These are phyloP conservation scores for Beauveria sp. DNA, from an alignment of 2,329 filamentous ascomycete species.

Conservation along the genomic window DNA sequence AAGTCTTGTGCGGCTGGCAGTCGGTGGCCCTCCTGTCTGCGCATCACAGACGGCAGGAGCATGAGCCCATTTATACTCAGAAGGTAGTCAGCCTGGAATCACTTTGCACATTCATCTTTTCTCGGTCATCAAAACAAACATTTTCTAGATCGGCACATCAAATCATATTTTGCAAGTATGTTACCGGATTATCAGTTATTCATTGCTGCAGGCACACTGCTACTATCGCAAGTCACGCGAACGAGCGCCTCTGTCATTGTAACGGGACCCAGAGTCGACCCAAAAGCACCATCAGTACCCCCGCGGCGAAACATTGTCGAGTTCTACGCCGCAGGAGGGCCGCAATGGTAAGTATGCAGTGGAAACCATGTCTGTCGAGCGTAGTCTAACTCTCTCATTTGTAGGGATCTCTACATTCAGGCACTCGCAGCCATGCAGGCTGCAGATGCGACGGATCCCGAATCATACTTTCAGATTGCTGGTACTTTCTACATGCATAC, in stretches of 20 bases:
- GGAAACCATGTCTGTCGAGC: background rate
- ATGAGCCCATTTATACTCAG: background rate
- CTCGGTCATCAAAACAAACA: background rate
- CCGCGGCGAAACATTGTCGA: conserved; percentile 40
- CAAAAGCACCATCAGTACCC: conserved; percentile 33
- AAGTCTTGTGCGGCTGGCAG: background rate
- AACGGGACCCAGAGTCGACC: conserved; percentile 31
- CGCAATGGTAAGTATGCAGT: conserved; percentile 32
- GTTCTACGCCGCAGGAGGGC: conserved; percentile 32
- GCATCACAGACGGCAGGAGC: conserved; percentile 6
- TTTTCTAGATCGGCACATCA: background rate
- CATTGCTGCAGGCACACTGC: background rate
- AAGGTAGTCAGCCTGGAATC: background rate
- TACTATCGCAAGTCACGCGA: background rate
- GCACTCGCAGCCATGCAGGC: conserved; percentile 37
- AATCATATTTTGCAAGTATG: background rate
- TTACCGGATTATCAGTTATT: conserved; percentile 4
- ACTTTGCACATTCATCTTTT: background rate
- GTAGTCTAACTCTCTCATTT: conserved; percentile 12
- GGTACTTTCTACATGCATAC: conserved; percentile 25
- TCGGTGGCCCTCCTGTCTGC: background rate
- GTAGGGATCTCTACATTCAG: conserved; percentile 43
- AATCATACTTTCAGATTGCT: conserved; percentile 43
- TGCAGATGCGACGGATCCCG: conserved; percentile 30
- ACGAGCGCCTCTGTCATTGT: conserved; percentile 17